Conservation (phyloP, 148 eudicot species). For the Fallopia convolvulus region DNA sequence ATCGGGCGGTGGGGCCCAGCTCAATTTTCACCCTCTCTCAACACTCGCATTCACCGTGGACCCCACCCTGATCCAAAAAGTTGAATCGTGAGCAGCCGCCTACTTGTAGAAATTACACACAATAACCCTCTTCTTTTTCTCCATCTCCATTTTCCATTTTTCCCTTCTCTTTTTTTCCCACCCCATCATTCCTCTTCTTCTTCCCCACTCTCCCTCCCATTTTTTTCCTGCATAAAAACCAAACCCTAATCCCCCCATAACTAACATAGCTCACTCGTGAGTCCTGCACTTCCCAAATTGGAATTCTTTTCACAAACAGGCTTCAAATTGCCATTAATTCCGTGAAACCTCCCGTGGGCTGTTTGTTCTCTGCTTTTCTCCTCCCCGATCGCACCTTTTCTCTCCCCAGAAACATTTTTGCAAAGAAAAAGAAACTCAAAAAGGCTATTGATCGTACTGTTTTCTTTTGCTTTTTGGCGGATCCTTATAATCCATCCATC, state of each 20-base stretch:
- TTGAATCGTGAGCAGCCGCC: slow-evolving; percentile 5
- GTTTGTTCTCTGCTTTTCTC: neutral
- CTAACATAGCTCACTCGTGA: neutral
- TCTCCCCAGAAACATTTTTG: neutral
- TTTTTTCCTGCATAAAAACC: neutral
- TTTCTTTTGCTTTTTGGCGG: neutral
- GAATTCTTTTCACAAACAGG: neutral
- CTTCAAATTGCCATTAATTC: neutral
- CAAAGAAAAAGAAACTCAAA: neutral
- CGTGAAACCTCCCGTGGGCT: neutral
- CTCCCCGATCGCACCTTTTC: neutral
- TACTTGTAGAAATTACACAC: slow-evolving; percentile 10
- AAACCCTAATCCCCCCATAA: slow-evolving; percentile 3
- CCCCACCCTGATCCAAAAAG: slow-evolving; percentile 2
- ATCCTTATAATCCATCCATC: neutral
- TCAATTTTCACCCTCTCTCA: neutral
- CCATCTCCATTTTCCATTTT: neutral
- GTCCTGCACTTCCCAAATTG: neutral
- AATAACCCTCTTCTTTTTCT: no score
- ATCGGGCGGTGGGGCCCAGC: neutral
- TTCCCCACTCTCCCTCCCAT: neutral
- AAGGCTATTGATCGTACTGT: neutral
- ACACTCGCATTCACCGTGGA: neutral
- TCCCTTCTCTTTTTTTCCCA: no score
- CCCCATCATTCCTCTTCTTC: slow-evolving; percentile 4